A percentile compares a stretch with the other conserved stretches of the same genome.
Conservation (phyloP, 2,329 filamentous ascomycete genomes). For the Aphanocladium album region DNA sequence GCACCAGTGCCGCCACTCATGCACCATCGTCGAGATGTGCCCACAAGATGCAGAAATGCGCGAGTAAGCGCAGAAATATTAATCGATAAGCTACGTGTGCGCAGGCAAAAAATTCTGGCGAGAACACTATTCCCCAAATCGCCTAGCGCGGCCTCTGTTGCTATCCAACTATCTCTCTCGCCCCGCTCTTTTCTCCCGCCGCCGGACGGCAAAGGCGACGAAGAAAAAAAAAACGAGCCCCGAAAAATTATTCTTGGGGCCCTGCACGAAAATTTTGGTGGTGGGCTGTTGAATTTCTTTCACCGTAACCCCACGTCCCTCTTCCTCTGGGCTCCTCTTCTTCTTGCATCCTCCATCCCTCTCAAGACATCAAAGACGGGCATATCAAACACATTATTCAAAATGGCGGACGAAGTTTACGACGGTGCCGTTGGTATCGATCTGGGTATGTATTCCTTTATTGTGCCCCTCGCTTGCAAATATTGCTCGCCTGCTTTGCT, state of each 20-base stretch:
- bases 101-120: conserved; percentile 24
- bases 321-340: conserved; percentile 20
- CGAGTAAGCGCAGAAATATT: neutral
- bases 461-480: conserved; percentile 1
- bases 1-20: neutral
- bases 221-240: conserved; percentile 29
- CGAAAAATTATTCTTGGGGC: conserved; percentile 26
- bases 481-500: neutral
- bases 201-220: neutral
- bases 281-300: conserved; percentile 32
- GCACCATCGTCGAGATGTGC: neutral
- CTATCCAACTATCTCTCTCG: neutral
- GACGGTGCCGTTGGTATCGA: conserved; percentile 99
- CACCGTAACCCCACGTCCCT: conserved; percentile 31
- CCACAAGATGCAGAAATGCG: neutral
- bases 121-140: conserved; percentile 16
- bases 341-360: conserved; percentile 20
- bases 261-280: conserved; percentile 27
- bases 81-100: conserved; percentile 12
- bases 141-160: conserved; percentile 16
- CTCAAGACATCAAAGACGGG: conserved; percentile 24
- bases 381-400: conserved; percentile 30
- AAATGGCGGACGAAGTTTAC: conserved; percentile 96
- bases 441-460: conserved; percentile 65
- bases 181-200: neutral